Conservation (phyloP, 257 asterid species). For the Anisodus acutangulus region DNA sequence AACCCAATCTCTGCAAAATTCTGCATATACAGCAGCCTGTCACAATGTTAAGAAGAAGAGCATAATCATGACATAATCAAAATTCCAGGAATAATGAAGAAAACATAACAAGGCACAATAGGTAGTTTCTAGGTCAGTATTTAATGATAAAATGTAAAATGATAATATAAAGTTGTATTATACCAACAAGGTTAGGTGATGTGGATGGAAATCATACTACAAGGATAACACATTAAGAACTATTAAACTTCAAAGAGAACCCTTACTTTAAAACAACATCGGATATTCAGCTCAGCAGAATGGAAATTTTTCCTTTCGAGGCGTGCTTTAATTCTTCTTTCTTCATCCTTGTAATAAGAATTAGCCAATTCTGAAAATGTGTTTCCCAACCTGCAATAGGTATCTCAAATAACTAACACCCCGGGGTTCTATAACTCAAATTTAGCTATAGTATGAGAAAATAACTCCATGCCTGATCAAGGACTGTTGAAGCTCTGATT, state of each 20-base stretch:
- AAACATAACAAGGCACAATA: background rate
- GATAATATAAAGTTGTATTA: background rate
- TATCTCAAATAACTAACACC: conserved; percentile 33
- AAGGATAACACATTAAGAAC: background rate
- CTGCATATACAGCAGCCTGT: conserved; percentile 99
- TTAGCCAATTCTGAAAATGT: conserved; percentile 72
- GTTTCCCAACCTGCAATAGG: conserved; percentile 66
- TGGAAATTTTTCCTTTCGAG: conserved; percentile 71
- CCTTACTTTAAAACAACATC: conserved; percentile 89
- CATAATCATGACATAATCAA: conserved; percentile 45
- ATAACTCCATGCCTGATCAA: conserved; percentile 70
- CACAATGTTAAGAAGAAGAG: conserved; percentile 57
- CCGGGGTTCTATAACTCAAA: conserved; percentile 27
- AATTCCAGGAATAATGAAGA: conserved; percentile 29
- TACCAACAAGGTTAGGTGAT: background rate
- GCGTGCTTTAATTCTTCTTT: conserved; percentile 76
- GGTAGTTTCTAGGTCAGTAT: conserved; percentile 4
- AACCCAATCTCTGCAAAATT: conserved; percentile 93
- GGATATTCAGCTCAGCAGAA: conserved; percentile 78
- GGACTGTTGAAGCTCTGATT: conserved; percentile 75
- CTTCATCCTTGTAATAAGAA: conserved; percentile 86
- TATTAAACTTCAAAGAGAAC: conserved; percentile 27
- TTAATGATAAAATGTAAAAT: background rate
- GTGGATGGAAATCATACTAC: background rate
- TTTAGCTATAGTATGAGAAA: conserved; percentile 25